These are phyloP conservation scores for Excoecaria agallocha DNA, from an alignment of 345 rosid genomes.

Conservation along the genomic window DNA sequence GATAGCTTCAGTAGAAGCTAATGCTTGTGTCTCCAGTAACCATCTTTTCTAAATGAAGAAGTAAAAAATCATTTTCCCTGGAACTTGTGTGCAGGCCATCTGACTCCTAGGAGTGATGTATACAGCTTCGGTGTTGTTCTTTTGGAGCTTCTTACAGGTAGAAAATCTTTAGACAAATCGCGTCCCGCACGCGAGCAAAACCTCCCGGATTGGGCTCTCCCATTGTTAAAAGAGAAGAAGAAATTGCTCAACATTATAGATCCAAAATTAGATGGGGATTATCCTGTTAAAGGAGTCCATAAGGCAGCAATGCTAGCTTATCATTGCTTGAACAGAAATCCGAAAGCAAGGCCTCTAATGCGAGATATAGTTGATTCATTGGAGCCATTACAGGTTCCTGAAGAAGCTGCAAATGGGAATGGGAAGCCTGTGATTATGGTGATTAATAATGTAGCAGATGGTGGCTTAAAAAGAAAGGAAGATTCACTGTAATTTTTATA, in stretches of 20 bases:
- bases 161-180: constrained; percentile 86
- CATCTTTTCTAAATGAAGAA: too few relatives aligned
- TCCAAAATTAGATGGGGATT: constrained; percentile 67
- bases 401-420: constrained; percentile 37
- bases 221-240: constrained; percentile 85
- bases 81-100: constrained; percentile 10
- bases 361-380: constrained; percentile 87
- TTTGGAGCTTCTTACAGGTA: constrained; percentile 52
- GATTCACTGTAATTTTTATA: constrained; percentile 20
- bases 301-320: constrained; percentile 96
- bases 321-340: constrained; percentile 89
- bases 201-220: constrained; percentile 89
- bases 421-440: constrained; percentile 39
- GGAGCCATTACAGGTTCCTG: constrained; percentile 78
- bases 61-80: background rate
- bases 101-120: constrained; percentile 43
- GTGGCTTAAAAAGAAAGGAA: constrained; percentile 35
- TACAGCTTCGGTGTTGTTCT: constrained; percentile 28
- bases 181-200: constrained; percentile 79
- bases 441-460: constrained; percentile 42
- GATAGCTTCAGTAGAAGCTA: too few relatives aligned
- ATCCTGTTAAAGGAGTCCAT: constrained; percentile 69
- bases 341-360: constrained; percentile 98
- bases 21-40: too few relatives aligned
- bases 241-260: constrained; percentile 71